Conservation (phyloP, 768 basidiomycete species). For the Leccinum truebloodii region DNA sequence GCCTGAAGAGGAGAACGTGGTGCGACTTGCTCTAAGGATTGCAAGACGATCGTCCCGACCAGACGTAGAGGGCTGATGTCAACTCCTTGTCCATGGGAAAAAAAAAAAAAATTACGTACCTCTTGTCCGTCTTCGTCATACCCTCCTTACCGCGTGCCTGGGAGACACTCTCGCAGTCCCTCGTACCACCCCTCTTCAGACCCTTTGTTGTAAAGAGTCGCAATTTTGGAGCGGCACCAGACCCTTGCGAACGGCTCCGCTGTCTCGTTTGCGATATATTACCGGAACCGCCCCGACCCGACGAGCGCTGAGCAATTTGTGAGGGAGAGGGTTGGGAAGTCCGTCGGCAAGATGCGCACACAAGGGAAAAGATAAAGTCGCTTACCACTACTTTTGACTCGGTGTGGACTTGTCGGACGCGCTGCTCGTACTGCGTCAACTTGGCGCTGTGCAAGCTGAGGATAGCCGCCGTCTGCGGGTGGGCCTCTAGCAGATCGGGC, state of each 20-base stretch:
- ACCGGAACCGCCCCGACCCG: constrained; percentile 28
- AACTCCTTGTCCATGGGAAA: not conserved
- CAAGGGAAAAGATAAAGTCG: not conserved
- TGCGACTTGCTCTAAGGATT: constrained; percentile 12
- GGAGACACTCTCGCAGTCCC: not conserved
- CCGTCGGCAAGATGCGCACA: not conserved
- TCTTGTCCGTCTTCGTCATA: not conserved
- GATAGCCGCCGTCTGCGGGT: constrained; percentile 29
- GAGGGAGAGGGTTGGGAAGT: not conserved
- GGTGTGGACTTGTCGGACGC: constrained; percentile 13
- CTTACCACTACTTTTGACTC: constrained; percentile 24
- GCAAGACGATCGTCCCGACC: not conserved
- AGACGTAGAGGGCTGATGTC: not conserved
- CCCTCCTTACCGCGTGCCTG: not conserved
- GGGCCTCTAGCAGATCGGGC: constrained; percentile 4
- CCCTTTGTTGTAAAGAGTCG: constrained; percentile 19
- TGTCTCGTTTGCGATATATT: constrained; percentile 22
- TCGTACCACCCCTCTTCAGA: not conserved
- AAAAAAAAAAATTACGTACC: not conserved
- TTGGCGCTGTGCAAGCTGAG: constrained; percentile 18
- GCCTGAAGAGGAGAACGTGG: constrained; percentile 15
- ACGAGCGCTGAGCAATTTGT: constrained; percentile 21
- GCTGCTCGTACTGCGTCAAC: constrained; percentile 19
- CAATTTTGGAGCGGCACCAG: not conserved
- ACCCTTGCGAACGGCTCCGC: constrained; percentile 11